Evolutionary conservation across 2,329 filamentous ascomycete genomes (phyloP), one percentile per base, ranked within the genome.

Genomic region (Pyricularia pennisetigena): DNA sequence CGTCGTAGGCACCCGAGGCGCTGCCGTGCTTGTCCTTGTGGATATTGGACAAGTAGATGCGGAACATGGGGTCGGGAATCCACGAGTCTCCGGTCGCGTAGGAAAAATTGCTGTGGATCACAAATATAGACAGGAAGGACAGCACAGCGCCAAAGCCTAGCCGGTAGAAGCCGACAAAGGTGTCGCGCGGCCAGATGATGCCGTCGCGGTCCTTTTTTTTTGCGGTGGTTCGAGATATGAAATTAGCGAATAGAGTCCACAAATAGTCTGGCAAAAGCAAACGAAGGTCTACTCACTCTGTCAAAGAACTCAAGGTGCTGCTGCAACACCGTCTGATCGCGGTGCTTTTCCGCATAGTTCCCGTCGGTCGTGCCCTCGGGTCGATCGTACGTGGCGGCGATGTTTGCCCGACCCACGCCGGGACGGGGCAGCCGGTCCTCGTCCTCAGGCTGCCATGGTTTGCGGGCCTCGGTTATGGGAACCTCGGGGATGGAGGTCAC

Each of bases 1-100:
- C 78, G 71, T 85, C 82, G 68, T 81, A 84, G 0, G 78, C 78
- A 12, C 79, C 79, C 24, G 75, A 80, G 69, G 83, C 82, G 66
- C 78, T 81, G 5, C 81, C 81, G 70, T 83, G 81, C 74, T 81
- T 81, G 24, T 76, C 79, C 70, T 78, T 80, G 71, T 82, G 78
- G 32, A 82, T 78, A 12, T 73, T 74, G 1, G 72, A 67, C 8
- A 81, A 71, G 69, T 78, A 78, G 23, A 82, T 64, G 16, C 62
- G 62, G 28, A 64, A 35, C 28, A n/a, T n/a, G 23, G 62, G 62
- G 62, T 64, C 62, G 5, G 62, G 62, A 16, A 29, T 29, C 62
- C 62, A 64, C 23, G 62, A 30, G 28, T 29, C 28, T 3, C 62
- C 26, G 1, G 62, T 28, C 23, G 20, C 28, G 23, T 29, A 64